phyloP scores from a whole-genome alignment of 163 green algal species.

The Volvox carteri region DNA sequence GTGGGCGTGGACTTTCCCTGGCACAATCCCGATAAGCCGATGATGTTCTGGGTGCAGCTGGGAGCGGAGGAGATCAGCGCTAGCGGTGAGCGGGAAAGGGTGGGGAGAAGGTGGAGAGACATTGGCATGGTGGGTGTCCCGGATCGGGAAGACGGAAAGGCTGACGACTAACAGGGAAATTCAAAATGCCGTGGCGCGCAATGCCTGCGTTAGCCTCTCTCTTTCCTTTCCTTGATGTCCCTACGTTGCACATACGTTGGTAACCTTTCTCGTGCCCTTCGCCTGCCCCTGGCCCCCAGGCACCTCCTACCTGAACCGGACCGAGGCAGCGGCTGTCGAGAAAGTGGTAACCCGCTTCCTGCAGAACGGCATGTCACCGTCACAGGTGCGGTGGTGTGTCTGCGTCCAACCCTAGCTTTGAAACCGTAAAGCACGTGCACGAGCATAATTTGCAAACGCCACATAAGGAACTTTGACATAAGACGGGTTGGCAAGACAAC shows the following conservation, averaged over 20 bases:
- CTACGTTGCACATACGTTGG: no score
- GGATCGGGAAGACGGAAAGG: no score
- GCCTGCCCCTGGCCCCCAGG: constrained; percentile 70
- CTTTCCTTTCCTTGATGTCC: no score
- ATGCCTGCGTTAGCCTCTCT: no score
- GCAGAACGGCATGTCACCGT: constrained; percentile 70
- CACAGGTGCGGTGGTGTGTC: not conserved
- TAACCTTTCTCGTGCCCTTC: no score
- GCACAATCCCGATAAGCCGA: constrained; percentile 86
- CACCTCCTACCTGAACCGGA: constrained; percentile 98
- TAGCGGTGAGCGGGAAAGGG: constrained; percentile 61
- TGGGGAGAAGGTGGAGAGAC: not conserved
- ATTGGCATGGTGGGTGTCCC: no score
- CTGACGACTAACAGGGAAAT: no score
- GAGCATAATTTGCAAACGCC: not conserved
- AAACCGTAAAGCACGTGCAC: not conserved
- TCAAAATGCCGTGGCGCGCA: no score
- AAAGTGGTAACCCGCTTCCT: constrained; percentile 75
- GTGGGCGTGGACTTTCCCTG: constrained; percentile 89
- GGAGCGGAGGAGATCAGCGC: constrained; percentile 94
- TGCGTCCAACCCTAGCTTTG: not conserved
- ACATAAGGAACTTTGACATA: no score
- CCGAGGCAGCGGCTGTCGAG: constrained; percentile 94
- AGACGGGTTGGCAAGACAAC: no score
- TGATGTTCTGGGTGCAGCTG: constrained; percentile 94